Conservation (phyloP, 2,329 filamentous ascomycete genomes). For the Penicillium sp. region DNA sequence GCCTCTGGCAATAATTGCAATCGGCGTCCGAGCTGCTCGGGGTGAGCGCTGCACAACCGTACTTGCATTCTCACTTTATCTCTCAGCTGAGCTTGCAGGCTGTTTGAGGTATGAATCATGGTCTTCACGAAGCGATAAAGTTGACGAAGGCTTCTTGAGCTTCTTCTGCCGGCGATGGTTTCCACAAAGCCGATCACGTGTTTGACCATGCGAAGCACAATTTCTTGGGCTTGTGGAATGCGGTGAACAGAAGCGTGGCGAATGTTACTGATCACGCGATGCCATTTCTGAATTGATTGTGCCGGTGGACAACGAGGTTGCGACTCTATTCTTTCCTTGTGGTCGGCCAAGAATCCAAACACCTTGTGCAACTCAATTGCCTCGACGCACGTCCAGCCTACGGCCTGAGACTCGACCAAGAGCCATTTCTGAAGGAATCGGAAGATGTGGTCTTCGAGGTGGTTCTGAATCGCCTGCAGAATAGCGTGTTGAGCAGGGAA, state of each 20-base stretch:
- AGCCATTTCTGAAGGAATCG: not conserved
- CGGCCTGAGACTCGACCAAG: not conserved
- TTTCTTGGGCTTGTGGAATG: not conserved
- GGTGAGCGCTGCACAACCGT: not conserved
- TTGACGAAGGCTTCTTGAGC: not conserved
- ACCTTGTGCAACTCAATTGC: not conserved
- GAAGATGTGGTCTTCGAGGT: not conserved
- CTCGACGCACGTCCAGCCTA: not conserved
- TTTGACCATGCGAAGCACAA: not conserved
- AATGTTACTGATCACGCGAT: not conserved
- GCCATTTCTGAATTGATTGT: not conserved
- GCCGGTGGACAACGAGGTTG: not conserved
- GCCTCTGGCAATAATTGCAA: not conserved
- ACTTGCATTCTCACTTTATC: not conserved
- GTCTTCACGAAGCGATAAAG: not conserved
- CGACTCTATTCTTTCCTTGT: not conserved
- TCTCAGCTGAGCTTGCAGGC: not conserved
- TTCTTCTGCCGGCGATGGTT: not conserved
- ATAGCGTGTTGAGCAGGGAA: not conserved
- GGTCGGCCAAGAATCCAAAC: not conserved
- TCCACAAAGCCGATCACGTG: not conserved
- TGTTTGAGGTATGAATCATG: not conserved
- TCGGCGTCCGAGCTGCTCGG: not conserved
- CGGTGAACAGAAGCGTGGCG: not conserved
- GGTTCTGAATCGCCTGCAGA: not conserved